Evolutionary conservation across 225 moss, liverwort and hornwort species (phyloP), one percentile per base, ranked within the genome.

Genomic region (Straminergon stramineum): DNA sequence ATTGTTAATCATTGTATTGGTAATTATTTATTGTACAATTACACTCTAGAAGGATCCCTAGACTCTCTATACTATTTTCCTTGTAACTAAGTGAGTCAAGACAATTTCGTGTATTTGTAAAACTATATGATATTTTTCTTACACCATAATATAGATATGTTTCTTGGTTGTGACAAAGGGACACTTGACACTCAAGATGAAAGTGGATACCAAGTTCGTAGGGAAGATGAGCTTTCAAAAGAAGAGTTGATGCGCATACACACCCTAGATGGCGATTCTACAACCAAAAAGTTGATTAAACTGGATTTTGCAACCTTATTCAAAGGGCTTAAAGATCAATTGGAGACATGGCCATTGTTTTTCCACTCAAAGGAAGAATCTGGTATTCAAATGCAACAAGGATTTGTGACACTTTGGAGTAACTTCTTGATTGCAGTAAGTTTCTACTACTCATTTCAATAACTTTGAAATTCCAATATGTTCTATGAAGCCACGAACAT

Each of bases 21-120:
- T 7, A 75, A 11, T 32, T 75, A 19, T 75, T 75, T 51, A 0
- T 75, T 4, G 48, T 11, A 48, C 2, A n/a, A n/a, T 69, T 37
- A 68, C 8, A 11, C 0, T n/a, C 0, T 14, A n/a, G 8, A 24
- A 7, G 13, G 14, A 39, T 39, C 24, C 5, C 5, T 0, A 39
- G 4, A 41, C 15, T 70, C 70, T 22, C 41, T 41, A 70, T 41
- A 39, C 39, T n/a, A 22, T 69, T 39, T 68, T 69, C 4, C 4
- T 7, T n/a, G 7, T 23, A 39, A 69, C 69, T 34, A 18, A 31
- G 32, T 34, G 34, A 65, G 2, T 65, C 10, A 35, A 31, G 19
- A 75, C 19, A 51, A 51, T 19, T 51, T 75, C 5, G 1, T 31
- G 3, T 18, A 48, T 51, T 18, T 19, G 12, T 51, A 45, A 11